Evolutionary conservation across 73 alveolate genomes (phyloP), one percentile per base, ranked within the genome.

Genomic region (Paramecium biaurelia): DNA sequence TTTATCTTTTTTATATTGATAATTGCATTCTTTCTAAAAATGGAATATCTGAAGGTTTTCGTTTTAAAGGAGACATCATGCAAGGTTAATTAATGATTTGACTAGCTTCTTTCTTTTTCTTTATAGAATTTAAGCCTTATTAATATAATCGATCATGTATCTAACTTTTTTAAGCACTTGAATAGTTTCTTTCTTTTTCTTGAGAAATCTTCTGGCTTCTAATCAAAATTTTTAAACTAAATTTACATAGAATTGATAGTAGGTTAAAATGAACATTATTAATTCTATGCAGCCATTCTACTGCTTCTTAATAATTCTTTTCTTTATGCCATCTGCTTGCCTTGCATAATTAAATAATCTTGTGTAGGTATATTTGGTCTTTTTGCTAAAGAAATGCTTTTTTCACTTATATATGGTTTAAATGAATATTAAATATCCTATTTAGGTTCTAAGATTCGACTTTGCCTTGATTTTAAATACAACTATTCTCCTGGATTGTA

Each of bases 1-100:
- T 74, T 20, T 74, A 37, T 12, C 87, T 74, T 74, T 34, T 41
- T 20, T 37, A 8, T 5, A 74, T 74, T 5, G 32, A 37, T n/a
- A 15, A 18, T 74, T 70, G 86, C 87, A 74, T 74, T 74, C 87
- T 74, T n/a, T 35, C 87, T 37, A 74, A 20, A 32, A 74, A 74
- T 12, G 67, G 87, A 4, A 74, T 74, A 34, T 74, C 67, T 15
- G 57, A 63, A 12, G 76, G 76, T 30, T 63, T 63, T 32, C 47
- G 30, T 26, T 26, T 63, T 12, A 32, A 26, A 0, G 28, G 59
- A 41, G 59, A 74, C 15, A 10, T 41, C 35, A 74, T 34, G 2
- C 10, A 74, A 37, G 57, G 18, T n/a, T 74, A 41, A 74, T 74
- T 34, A 74, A n/a, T 14, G 12, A 37, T 21, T 74, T 37, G 15